Evolutionary conservation across 352 stramenopile genomes (phyloP), one percentile per base, ranked within the genome.

Genomic region (Globisporangium spiculum): DNA sequence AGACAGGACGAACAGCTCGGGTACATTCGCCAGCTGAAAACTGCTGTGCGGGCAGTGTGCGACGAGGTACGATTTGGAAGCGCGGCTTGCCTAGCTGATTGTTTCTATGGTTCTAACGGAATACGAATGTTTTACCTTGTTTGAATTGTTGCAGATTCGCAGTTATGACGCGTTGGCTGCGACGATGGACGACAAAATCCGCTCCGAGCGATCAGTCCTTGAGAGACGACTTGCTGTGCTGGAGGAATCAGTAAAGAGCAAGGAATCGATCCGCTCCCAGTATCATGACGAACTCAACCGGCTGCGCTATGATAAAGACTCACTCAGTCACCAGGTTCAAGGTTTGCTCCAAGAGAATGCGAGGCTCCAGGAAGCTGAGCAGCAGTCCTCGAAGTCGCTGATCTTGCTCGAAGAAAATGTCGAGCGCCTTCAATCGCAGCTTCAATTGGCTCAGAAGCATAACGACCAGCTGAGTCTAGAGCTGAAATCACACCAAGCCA

Each of bases 401-500:
- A 65, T 68, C 3, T 63, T 57, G 22, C 71, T 89, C 38, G 66
- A 76, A 63, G 78, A 81, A 48, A 77, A 70, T 1, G 67, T 75
- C 5, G 70, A 76, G 7, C 74, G 77, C 7, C 75, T 90, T 4
- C 75, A 93, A 56, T 70, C 74, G 12, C 73, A 90, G 55, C 75
- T 93, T 0, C 74, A 88, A 70, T 73, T 82, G 24, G 46, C 75
- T 4, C 78, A 84, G 24, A 88, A 86, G 66, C 53, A 73, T 52
- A 89, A 87, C 26, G 80, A 87, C 32, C 72, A 91, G 67, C 41
- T 93, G 22, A 75, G 79, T 60, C 53, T 90, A 32, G 80, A 91
- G 22, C 57, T 93, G n/a, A 84, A 84, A 22, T 70, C 78, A 1
- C 74, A 88, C 26, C 73, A 90, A 71, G 66, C 72, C 10, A 77